Evolutionary conservation across 2,329 filamentous ascomycete genomes (phyloP).

Genomic region (Fusarium newnesense): DNA sequence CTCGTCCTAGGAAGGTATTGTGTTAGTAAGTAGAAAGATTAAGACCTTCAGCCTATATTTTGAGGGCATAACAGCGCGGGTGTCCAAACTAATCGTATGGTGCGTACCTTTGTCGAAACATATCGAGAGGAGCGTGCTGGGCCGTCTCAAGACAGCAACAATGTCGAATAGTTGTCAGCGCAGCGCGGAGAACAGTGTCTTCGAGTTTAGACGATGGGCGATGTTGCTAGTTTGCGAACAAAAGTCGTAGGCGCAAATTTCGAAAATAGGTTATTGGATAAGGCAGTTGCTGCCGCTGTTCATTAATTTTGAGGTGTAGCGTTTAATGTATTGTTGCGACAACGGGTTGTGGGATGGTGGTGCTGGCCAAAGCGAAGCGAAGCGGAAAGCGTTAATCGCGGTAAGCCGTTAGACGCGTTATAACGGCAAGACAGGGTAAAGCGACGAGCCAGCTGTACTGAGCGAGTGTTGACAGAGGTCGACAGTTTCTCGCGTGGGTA

Average conservation of each 20-base stretch:
- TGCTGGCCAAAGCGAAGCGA: conserved; percentile 17
- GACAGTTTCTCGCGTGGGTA: conserved; percentile 22
- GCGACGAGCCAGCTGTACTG: conserved; percentile 29
- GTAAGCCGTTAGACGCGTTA: conserved; percentile 25
- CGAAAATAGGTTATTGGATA: background rate
- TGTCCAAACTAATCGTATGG: background rate
- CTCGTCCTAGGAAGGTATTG: conserved; percentile 65
- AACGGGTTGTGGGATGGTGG: conserved; percentile 26
- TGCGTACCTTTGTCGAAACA: conserved; percentile 47
- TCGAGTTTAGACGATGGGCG: conserved; percentile 3
- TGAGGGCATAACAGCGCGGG: background rate
- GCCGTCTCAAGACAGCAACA: conserved; percentile 33
- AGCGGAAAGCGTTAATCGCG: conserved; percentile 36
- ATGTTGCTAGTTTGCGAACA: conserved; percentile 15
- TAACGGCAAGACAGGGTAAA: conserved; percentile 10
- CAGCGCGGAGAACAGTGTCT: conserved; percentile 9
- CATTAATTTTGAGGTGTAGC: conserved; percentile 27
- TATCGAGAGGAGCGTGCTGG: conserved; percentile 36
- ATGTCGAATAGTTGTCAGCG: conserved; percentile 22
- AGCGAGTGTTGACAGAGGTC: conserved; percentile 36
- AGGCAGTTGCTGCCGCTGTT: conserved; percentile 16
- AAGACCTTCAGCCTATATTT: background rate
- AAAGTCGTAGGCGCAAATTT: conserved; percentile 15
- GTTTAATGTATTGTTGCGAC: conserved; percentile 25
- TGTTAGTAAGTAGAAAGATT: conserved; percentile 5